Evolutionary conservation across 768 basidiomycete genomes (phyloP).

Genomic region (Trametes villosa): DNA sequence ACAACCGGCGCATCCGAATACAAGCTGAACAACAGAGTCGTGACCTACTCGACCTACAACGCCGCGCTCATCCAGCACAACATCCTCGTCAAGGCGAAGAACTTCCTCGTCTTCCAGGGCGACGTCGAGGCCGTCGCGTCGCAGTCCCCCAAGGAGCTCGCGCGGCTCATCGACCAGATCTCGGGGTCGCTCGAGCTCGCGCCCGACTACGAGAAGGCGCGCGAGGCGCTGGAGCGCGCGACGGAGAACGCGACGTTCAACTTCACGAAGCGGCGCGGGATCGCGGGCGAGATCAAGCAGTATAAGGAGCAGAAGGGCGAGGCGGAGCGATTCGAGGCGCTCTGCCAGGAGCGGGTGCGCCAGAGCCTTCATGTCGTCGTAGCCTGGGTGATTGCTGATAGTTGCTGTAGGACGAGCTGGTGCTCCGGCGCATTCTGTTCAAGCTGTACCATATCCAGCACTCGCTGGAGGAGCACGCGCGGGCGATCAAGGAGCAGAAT

Average conservation of each 20-base stretch:
- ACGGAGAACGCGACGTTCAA: constrained; percentile 95
- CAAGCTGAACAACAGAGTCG: constrained; percentile 76
- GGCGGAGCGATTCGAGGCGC: constrained; percentile 81
- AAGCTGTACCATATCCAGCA: constrained; percentile 90
- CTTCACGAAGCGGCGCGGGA: constrained; percentile 91
- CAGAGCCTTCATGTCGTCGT: neutral
- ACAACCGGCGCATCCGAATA: constrained; percentile 90
- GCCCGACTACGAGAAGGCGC: constrained; percentile 86
- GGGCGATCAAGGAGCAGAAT: constrained; percentile 73
- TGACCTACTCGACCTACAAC: constrained; percentile 90
- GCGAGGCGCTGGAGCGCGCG: constrained; percentile 84
- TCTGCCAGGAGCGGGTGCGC: constrained; percentile 75
- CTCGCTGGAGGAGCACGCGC: constrained; percentile 73
- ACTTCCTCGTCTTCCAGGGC: constrained; percentile 98
- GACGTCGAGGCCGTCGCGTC: constrained; percentile 98
- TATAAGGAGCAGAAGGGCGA: constrained; percentile 97
- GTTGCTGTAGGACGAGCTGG: constrained; percentile 68
- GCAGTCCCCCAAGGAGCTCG: constrained; percentile 88
- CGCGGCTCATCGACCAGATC: constrained; percentile 93
- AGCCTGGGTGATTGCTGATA: neutral
- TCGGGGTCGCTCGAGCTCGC: constrained; percentile 92
- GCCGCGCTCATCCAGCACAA: constrained; percentile 86
- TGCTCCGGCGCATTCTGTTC: constrained; percentile 82
- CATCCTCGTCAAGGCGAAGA: constrained; percentile 98
- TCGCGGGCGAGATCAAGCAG: constrained; percentile 93